Conservation (phyloP, 2,329 filamentous ascomycete species). For the Periglandula ipomoeae region DNA sequence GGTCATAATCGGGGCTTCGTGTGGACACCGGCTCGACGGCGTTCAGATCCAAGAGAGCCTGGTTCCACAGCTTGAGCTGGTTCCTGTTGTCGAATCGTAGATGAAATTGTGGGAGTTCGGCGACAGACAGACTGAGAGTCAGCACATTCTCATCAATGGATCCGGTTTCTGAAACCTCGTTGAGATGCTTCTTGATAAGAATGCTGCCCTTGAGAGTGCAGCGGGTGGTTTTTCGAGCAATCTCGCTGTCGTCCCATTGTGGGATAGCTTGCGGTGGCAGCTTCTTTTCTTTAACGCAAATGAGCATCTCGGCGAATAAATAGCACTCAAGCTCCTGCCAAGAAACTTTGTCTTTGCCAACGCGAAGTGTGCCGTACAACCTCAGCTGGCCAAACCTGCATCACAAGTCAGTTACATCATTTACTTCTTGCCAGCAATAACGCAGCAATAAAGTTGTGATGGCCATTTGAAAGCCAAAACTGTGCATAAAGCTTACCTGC, state of each 20-base stretch:
- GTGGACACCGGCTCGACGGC: constrained; percentile 54
- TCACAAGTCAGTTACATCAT: constrained; percentile 9
- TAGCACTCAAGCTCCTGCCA: constrained; percentile 99
- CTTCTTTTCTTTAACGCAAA: constrained; percentile 98
- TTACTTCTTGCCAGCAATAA: neutral
- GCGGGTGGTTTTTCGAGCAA: constrained; percentile 56
- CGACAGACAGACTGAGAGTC: constrained; percentile 82
- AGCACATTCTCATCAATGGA: constrained; percentile 70
- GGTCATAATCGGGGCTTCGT: constrained; percentile 69
- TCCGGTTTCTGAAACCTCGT: constrained; percentile 69
- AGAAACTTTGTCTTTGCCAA: constrained; percentile 90
- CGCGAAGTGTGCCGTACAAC: constrained; percentile 79
- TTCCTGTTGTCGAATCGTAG: constrained; percentile 76
- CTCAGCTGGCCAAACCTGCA: constrained; percentile 80
- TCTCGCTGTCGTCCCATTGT: constrained; percentile 56
- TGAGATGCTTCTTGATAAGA: constrained; percentile 94
- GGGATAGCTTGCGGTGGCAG: constrained; percentile 36
- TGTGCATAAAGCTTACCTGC: constrained; percentile 41
- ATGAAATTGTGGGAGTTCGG: constrained; percentile 88
- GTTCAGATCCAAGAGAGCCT: constrained; percentile 77
- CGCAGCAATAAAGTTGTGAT: neutral
- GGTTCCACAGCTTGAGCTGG: constrained; percentile 85
- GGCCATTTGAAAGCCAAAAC: neutral
- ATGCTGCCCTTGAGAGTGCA: constrained; percentile 96
- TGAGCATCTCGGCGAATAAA: constrained; percentile 97